Conservation (phyloP, 2,329 filamentous ascomycete species). For the Neonectria faginata region DNA sequence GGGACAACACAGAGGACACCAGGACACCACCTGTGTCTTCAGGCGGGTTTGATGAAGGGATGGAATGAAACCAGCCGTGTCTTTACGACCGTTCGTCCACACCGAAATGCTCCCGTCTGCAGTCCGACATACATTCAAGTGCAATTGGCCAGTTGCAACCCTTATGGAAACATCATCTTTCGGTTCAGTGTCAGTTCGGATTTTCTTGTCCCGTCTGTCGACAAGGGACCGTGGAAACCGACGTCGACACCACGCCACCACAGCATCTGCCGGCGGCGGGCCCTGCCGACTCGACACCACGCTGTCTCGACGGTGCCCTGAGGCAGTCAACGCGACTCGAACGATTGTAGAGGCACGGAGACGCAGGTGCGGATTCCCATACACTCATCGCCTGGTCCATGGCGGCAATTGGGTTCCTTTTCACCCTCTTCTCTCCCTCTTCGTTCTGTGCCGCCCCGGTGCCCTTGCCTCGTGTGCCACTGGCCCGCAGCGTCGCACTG, state of each 20-base stretch:
- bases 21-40: background rate
- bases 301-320: background rate
- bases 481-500: constrained; percentile 3
- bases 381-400: background rate
- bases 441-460: background rate
- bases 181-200: background rate
- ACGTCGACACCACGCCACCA: constrained; percentile 13
- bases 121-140: background rate
- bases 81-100: background rate
- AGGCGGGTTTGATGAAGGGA: background rate
- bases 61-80: background rate
- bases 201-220: background rate
- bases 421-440: background rate
- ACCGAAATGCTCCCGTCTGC: no score
- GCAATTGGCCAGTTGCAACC: constrained; percentile 3
- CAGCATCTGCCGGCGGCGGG: constrained; percentile 5
- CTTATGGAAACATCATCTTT: background rate
- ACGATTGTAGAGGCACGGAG: background rate
- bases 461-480: constrained; percentile 6
- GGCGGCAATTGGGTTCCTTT: background rate
- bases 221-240: background rate
- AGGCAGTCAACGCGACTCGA: background rate
- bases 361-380: background rate
- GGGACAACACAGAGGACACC: background rate
- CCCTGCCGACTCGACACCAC: constrained; percentile 1